A percentile compares a stretch with the other conserved stretches of the same genome.
Conservation (phyloP, 257 asterid genomes). For the Przewalskia tangutica region DNA sequence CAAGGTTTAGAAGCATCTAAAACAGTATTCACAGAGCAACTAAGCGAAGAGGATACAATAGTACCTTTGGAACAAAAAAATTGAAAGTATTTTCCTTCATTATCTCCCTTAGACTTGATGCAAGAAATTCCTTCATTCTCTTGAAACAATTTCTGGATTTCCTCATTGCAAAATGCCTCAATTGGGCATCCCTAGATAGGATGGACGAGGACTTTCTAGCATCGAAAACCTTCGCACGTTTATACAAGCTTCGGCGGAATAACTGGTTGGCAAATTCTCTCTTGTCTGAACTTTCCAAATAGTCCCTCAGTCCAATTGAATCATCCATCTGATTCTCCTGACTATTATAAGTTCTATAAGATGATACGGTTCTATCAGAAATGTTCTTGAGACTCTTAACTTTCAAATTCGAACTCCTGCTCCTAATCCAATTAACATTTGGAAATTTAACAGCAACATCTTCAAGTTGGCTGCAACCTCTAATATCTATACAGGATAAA, state of each 20-base stretch:
- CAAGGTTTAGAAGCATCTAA: neutral
- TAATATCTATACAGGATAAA: constrained; percentile 64
- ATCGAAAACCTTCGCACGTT: constrained; percentile 87
- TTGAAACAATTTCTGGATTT: constrained; percentile 70
- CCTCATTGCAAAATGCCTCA: constrained; percentile 84
- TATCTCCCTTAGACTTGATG: constrained; percentile 59
- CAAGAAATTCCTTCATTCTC: constrained; percentile 73
- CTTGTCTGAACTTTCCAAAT: constrained; percentile 88
- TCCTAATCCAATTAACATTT: constrained; percentile 66
- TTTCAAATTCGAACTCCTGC: constrained; percentile 34
- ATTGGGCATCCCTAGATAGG: constrained; percentile 86
- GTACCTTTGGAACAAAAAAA: constrained; percentile 83
- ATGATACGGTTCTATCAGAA: constrained; percentile 35
- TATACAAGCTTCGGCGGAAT: constrained; percentile 88
- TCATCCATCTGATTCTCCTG: constrained; percentile 48
- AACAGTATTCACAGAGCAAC: neutral
- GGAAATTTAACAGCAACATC: constrained; percentile 73
- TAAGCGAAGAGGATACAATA: neutral
- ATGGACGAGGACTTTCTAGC: constrained; percentile 87
- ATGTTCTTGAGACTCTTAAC: constrained; percentile 49
- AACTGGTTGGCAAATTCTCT: constrained; percentile 82
- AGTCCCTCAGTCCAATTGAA: constrained; percentile 85
- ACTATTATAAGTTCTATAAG: constrained; percentile 19
- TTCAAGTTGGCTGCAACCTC: constrained; percentile 89
- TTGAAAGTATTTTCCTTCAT: constrained; percentile 69